Evolutionary conservation across 805 yeast genomes (phyloP), one percentile per base, ranked within the genome.

Genomic region (Torulaspora delbrueckii): DNA sequence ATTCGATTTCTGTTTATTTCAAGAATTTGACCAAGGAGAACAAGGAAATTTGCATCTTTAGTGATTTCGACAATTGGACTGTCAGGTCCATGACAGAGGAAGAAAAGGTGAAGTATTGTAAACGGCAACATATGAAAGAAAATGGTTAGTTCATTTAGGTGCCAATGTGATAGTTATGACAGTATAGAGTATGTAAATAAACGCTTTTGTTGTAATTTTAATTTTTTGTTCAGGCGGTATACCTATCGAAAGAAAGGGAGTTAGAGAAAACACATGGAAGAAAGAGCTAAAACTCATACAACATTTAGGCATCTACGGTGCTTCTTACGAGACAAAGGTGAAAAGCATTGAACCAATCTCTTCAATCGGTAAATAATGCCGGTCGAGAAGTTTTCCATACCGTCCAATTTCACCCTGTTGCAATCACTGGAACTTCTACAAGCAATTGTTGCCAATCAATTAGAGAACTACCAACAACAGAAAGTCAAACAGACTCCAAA

Each of bases 1-100:
- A 66, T 40, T 63, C 68, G 4, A 37, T 66, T 8, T 62, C 69
- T 3, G 45, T 64, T 43, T 60, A 62, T 37, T 60, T 66, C 40
- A 62, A 62, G 46, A 62, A 62, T 39, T 42, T 65, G 25, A 58
- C 60, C 4, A 60, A 58, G 44, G 53, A 57, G 34, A 54, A 57
- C 35, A 52, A 57, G 27, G 65, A 62, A 39, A 62, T 64, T 5
- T 62, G 67, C 42, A 62, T 64, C 12, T 64, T 62, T 37, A 52
- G 55, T 28, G 57, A 63, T 40, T 63, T 61, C 35, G 51, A 56
- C n/a, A 58, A 46, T 31, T 64, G 68, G 68, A 38, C 58, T 10
- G 57, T 62, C 3, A 51, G 59, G 31, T 55, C 52, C 18, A 60
- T 64, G 55, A 48, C 62, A 4, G 65, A 63, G 9, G 65, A 57